A percentile compares a stretch with the other conserved stretches of the same genome.
phyloP scores from a whole-genome alignment of 2,329 filamentous ascomycete species.

The Emydomyces testavorans region DNA sequence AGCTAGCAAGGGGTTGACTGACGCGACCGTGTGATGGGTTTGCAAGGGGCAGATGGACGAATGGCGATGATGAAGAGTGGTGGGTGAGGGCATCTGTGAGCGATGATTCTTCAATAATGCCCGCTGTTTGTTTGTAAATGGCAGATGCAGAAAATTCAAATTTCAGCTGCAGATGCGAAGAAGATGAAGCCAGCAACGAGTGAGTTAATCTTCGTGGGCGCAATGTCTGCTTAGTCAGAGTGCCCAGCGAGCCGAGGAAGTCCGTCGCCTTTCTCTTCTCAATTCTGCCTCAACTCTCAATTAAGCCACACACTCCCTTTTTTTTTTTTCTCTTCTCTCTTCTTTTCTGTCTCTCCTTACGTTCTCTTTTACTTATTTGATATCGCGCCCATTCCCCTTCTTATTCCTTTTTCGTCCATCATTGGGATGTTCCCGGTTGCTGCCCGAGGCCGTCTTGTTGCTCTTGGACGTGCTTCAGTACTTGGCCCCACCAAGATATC shows the following conservation, averaged over 20 bases:
- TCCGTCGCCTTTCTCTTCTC: slow-evolving; percentile 12
- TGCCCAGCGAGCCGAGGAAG: slow-evolving; percentile 8
- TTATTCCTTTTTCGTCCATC: slow-evolving; percentile 4
- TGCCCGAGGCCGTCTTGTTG: slow-evolving; percentile 34
- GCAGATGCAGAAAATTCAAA: no score
- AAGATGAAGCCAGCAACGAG: no score
- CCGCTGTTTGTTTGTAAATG: no score
- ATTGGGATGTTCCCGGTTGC: slow-evolving; percentile 34
- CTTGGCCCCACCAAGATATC: slow-evolving; percentile 25
- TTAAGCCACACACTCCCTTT: slow-evolving; percentile 11
- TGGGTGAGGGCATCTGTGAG: no score
- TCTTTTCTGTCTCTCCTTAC: not conserved
- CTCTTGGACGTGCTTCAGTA: slow-evolving; percentile 31
- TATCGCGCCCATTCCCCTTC: not conserved
- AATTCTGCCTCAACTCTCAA: slow-evolving; percentile 15
- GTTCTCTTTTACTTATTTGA: not conserved
- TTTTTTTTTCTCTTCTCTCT: slow-evolving; percentile 14
- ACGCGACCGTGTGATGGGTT: no score
- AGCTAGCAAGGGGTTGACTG: no score
- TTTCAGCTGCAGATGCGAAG: no score
- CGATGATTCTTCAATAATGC: no score
- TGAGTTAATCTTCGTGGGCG: no score
- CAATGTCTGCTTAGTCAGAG: not conserved
- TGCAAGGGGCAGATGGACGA: no score
- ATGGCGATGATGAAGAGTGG: no score